Evolutionary conservation across 1,139 yeast species (phyloP).

Genomic region (Eremothecium sinecaudum): DNA sequence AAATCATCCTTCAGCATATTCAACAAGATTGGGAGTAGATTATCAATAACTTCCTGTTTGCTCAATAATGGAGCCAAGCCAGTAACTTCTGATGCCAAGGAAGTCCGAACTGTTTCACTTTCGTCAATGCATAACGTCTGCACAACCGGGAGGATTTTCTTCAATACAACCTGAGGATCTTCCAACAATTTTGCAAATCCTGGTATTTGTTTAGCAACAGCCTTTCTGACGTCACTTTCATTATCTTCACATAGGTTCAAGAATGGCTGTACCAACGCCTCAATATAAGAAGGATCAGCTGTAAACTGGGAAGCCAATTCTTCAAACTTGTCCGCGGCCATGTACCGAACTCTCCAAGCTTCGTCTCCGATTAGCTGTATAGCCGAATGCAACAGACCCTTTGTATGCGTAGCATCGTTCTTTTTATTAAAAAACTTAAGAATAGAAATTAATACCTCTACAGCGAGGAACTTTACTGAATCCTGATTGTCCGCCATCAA

Average conservation of each 20-base stretch:
- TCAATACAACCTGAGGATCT: slow-evolving; percentile 42
- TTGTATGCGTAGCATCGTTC: slow-evolving; percentile 48
- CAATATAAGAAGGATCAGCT: slow-evolving; percentile 38
- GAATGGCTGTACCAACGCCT: slow-evolving; percentile 50
- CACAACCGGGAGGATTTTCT: slow-evolving; percentile 73
- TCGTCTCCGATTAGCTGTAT: slow-evolving; percentile 73
- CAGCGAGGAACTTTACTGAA: slow-evolving; percentile 82
- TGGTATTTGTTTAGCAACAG: slow-evolving; percentile 86
- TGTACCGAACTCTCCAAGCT: slow-evolving; percentile 97
- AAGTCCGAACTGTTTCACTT: slow-evolving; percentile 86
- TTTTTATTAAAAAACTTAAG: slow-evolving; percentile 52
- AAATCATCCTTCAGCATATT: slow-evolving; percentile 94
- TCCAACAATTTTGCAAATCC: slow-evolving; percentile 55
- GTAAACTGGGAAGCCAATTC: slow-evolving; percentile 60
- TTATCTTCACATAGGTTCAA: slow-evolving; percentile 75
- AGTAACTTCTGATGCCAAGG: slow-evolving; percentile 82
- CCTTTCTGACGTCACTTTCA: slow-evolving; percentile 95
- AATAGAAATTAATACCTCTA: slow-evolving; percentile 74
- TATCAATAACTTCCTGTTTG: slow-evolving; percentile 73
- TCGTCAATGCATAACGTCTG: slow-evolving; percentile 81
- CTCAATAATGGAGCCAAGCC: slow-evolving; percentile 81
- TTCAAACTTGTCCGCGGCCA: slow-evolving; percentile 90
- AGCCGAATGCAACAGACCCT: slow-evolving; percentile 52
- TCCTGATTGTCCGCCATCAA: slow-evolving; percentile 86
- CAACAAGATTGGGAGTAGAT: slow-evolving; percentile 77